Evolutionary conservation across 345 rosid genomes (phyloP).

Genomic region (Sonneratia alba): DNA sequence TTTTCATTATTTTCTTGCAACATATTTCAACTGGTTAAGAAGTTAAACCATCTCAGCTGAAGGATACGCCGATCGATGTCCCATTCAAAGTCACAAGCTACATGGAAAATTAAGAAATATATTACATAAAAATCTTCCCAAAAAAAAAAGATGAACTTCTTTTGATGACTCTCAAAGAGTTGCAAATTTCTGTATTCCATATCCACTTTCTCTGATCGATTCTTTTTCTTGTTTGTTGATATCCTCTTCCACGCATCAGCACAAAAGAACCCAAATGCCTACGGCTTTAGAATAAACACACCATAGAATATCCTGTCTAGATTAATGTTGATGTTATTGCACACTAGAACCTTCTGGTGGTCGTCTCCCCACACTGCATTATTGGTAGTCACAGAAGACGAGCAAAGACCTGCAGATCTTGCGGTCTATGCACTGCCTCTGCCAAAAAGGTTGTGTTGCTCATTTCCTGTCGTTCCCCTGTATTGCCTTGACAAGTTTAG

Average conservation of each 20-base stretch:
- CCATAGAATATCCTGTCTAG: not conserved
- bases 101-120: not conserved
- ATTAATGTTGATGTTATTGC: not conserved
- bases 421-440: slow-evolving; percentile 35
- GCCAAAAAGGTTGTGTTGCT: slow-evolving; percentile 30
- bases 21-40: not conserved
- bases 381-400: slow-evolving; percentile 31
- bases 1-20: no score
- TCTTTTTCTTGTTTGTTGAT: not conserved
- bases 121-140: not conserved
- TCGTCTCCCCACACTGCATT: not conserved
- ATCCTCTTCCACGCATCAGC: not conserved
- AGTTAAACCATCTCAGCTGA: not conserved
- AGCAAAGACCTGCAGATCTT: slow-evolving; percentile 39
- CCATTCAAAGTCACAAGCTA: not conserved
- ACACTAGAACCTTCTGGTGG: not conserved
- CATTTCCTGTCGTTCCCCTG: slow-evolving; percentile 35
- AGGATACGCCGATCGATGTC: not conserved
- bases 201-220: not conserved
- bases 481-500: slow-evolving; percentile 47
- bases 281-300: not conserved
- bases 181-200: not conserved
- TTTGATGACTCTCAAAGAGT: no score
- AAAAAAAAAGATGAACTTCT: not conserved
- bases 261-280: not conserved